Evolutionary conservation across 2,329 filamentous ascomycete genomes (phyloP), one percentile per base, ranked within the genome.

Genomic region (Neurospora sp.): DNA sequence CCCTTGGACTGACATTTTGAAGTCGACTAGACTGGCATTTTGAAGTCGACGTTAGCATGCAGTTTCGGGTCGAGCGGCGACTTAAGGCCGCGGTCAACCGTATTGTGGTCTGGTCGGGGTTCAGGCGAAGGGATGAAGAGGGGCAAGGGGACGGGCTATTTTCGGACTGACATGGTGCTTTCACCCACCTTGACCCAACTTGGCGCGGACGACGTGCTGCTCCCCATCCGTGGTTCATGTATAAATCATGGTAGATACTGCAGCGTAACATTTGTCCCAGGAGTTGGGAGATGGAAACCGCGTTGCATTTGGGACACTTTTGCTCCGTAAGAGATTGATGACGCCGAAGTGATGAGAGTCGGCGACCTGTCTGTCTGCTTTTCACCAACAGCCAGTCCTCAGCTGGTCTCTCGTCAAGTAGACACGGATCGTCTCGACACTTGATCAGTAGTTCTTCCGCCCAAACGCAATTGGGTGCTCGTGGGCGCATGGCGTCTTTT

Each of bases 41-140:
- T 62, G 23, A 17, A 52, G 23, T 17, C 23, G 15, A 33, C 52
- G 1, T 62, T 62, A 9, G 52, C 52, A 33, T 36, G 52, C 3
- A 10, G 13, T 62, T 33, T 73, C 74, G 71, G 70, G 75, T 70
- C 62, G 70, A 72, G 73, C 75, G 76, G 76, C 71, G 73, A 19
- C 67, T 69, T 62, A 74, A 68, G 71, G 70, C 75, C 75, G 75
- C 69, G 71, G 74, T 71, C 75, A 74, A 73, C 74, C 75, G 28
- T 33, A 62, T n/a, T 36, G 8, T n/a, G 13, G 8, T n/a, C 28
- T 62, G 28, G 23, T 62, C 1, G 73, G 74, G 66, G 28, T 69
- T 67, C 68, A 71, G 68, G 38, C 70, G 42, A 69, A 62, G 36
- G 46, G 19, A 52, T 68, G 28, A 58, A 13, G 68, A 11, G 40